These are phyloP conservation scores for Trichoderma gamsii DNA, from an alignment of 495 filamentous ascomycete genomes.

Conservation along the genomic window DNA sequence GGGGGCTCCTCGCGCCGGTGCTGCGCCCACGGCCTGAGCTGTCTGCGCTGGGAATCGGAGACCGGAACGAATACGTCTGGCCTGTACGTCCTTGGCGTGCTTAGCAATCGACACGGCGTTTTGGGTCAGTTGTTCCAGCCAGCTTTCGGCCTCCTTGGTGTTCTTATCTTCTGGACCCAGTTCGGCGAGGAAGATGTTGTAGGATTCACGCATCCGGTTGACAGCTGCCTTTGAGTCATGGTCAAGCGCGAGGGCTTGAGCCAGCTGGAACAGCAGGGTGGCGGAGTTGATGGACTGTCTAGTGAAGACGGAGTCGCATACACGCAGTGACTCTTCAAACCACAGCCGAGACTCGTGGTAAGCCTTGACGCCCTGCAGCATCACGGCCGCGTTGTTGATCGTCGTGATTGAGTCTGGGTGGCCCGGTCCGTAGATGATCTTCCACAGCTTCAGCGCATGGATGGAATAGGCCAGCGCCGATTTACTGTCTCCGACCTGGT, in stretches of 20 bases:
- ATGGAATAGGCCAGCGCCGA: constrained; percentile 76
- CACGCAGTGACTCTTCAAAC: constrained; percentile 86
- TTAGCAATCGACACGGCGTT: constrained; percentile 91
- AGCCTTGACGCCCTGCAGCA: constrained; percentile 89
- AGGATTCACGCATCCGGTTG: constrained; percentile 85
- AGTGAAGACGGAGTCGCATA: constrained; percentile 84
- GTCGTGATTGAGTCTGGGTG: constrained; percentile 98
- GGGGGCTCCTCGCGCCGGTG: constrained; percentile 20
- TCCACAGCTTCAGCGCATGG: constrained; percentile 93
- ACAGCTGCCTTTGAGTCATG: constrained; percentile 87
- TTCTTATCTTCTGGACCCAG: constrained; percentile 86
- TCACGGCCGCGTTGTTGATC: constrained; percentile 97
- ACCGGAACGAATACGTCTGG: constrained; percentile 54
- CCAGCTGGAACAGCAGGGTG: constrained; percentile 94
- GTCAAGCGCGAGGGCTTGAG: constrained; percentile 88
- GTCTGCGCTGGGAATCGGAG: constrained; percentile 28
- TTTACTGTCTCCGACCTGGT: constrained; percentile 81
- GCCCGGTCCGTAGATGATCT: constrained; percentile 86
- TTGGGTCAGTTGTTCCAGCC: constrained; percentile 93
- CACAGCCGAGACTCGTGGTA: constrained; percentile 89
- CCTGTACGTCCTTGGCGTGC: constrained; percentile 79
- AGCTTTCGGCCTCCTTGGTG: constrained; percentile 88
- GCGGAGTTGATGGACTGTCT: constrained; percentile 83
- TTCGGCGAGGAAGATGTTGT: constrained; percentile 83
- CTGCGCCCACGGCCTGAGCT: constrained; percentile 31